Base-by-base conservation (phyloP, 2,329 filamentous ascomycete species). In the Apiospora sp. region DNA sequence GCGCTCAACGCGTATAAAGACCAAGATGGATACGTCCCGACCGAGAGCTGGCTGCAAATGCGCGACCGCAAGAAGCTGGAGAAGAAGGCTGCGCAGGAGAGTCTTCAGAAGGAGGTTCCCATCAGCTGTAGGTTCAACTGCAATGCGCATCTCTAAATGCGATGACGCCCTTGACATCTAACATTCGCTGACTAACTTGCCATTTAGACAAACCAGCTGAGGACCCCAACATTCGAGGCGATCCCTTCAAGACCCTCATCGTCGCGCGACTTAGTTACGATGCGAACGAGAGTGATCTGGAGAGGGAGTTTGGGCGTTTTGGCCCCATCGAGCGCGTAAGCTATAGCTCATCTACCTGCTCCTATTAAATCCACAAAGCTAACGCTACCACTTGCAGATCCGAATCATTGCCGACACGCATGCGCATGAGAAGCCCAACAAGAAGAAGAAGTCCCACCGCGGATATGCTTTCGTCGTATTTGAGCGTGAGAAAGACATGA, bases 391-490 rank as follows among this genome's bases (percentile, higher is more conserved):
- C 19, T 72, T 19, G 46, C 76, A 96, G 94, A 97, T 98, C 79
- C 94, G 96, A 75, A 94, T 98, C 78, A 90, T 98, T 77, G 91
- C 91, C 79, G 93, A 97, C 81, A 92, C 91, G 5, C 91, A 94
- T 77, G 88, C 91, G 74, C 84, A 88, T 77, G 89, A 89, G 80
- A 92, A 88, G 82, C 90, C 88, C 72, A 93, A 92, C 79, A 94
- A 95, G 84, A 92, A 94, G 81, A 92, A 92, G 81, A 95, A 95
- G 85, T 86, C 92, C 69, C 94, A 97, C 80, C 89, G 92, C 79
- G 96, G 96, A 74, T 99, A 99, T 83, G 96, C 94, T 74, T 99
- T 99, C 81, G 93, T 99, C 77, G 94, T 98, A 71, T 99, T 96
- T 81, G 96, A 98, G 84, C 92, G 94, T 82, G 96, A 98, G 85